Percentiles rank a stretch among this genome's conserved stretches.
phyloP scores from a whole-genome alignment of 192 early-diverging fungal genomes.

The Paraglomus brasilianum region DNA sequence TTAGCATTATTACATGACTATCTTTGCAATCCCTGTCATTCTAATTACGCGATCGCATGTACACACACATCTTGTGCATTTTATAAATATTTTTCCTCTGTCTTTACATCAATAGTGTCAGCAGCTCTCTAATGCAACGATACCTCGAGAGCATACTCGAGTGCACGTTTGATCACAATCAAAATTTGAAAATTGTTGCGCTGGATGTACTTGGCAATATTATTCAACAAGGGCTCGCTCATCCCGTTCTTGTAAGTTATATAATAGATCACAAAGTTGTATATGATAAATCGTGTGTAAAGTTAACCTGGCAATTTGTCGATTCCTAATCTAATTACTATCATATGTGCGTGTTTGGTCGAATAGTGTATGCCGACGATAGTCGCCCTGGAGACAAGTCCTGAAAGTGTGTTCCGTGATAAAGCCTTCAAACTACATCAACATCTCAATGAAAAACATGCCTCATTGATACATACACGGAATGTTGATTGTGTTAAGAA shows the following conservation, averaged over 20 bases:
- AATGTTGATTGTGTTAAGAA: slow-evolving; percentile 74
- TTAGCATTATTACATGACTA: background rate
- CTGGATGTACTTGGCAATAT: slow-evolving; percentile 83
- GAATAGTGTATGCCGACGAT: slow-evolving; percentile 83
- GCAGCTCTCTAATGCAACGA: slow-evolving; percentile 84
- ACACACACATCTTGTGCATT: too few species aligned
- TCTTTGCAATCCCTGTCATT: background rate
- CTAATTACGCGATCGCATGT: too few species aligned
- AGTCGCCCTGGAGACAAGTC: slow-evolving; percentile 79
- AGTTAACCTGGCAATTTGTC: background rate
- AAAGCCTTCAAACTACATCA: slow-evolving; percentile 73
- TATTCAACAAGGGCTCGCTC: slow-evolving; percentile 86
- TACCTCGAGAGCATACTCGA: slow-evolving; percentile 76
- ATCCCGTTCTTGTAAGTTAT: slow-evolving; percentile 69
- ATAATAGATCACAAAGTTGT: background rate
- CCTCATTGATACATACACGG: slow-evolving; percentile 83
- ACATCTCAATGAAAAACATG: slow-evolving; percentile 79
- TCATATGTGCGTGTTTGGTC: too few species aligned
- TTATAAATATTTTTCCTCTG: too few species aligned
- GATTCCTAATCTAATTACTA: too few species aligned
- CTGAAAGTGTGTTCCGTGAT: slow-evolving; percentile 59
- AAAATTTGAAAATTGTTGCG: slow-evolving; percentile 61
- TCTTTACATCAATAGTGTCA: slow-evolving; percentile 51
- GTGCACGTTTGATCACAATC: slow-evolving; percentile 60
- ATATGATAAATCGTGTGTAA: background rate